Evolutionary conservation across 345 rosid genomes (phyloP), one percentile per base, ranked within the genome.

Genomic region (Bruguiera parviflora): DNA sequence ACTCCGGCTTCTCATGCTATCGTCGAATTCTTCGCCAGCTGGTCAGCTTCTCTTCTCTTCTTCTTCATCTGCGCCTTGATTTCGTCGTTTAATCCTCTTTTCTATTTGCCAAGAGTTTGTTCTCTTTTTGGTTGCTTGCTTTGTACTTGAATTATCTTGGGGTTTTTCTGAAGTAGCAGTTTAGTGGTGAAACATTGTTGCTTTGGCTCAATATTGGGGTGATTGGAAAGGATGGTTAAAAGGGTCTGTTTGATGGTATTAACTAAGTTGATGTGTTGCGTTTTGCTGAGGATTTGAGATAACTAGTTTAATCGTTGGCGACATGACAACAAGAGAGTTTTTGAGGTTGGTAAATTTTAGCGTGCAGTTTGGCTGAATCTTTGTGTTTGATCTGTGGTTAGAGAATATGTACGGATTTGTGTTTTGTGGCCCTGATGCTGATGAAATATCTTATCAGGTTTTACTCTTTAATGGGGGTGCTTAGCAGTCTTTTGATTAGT

Each of bases 21-120:
- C 58, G 98, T 95, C 62, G 99, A 95, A 64, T 95, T 88, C 91
- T 95, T 86, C 70, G 87, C 99, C 72, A 77, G 84, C 76, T 95
- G 99, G 99, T 92, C 65, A 69, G 88, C 78, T 65, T 24, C 64
- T 71, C 52, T 27, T 8, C 19, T 46, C 3, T 29, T 19, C 31
- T 3, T 21, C 24, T 21, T 24, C 31, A 24, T 56, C 59, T 43
- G 47, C 13, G 11, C 15, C 15, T 10, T 11, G 47, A 39, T 39
- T 16, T 43, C 3, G 49, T 43, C 16, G 19, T 43, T 43, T 13
- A 13, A 15, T 13, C 49, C 5, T 11, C 49, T 43, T 43, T 43
- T 43, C 37, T 3, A 43, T 43, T 15, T 13, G 49, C 49, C 15
- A 13, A 43, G 13, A 43, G 5, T 3, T 43, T 13, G 18, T 43